Evolutionary conservation across 2,329 filamentous ascomycete species (phyloP).

Genomic region (Metarhizium guizhouense): DNA sequence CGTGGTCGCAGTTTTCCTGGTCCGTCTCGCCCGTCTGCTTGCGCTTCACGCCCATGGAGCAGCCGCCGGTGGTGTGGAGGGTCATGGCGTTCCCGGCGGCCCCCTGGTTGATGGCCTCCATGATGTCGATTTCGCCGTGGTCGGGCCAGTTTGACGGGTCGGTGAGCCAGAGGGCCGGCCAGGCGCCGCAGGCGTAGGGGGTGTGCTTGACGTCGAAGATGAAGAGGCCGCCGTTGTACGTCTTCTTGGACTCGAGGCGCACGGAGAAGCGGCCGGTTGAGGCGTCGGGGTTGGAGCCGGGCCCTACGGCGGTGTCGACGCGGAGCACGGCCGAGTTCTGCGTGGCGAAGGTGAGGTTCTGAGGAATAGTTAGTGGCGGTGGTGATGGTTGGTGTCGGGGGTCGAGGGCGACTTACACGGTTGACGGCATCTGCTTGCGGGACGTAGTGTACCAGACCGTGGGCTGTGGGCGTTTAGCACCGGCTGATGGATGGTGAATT

Average conservation of each 20-base stretch:
- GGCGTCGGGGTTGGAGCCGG: conserved; percentile 36
- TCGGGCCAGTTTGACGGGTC: conserved; percentile 53
- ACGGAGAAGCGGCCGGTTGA: conserved; percentile 54
- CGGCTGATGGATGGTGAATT: neutral
- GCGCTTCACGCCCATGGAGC: conserved; percentile 44
- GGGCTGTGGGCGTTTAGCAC: conserved; percentile 18
- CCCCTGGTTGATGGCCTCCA: conserved; percentile 49
- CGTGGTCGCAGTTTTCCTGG: conserved; percentile 40
- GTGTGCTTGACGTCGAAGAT: conserved; percentile 58
- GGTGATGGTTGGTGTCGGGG: neutral
- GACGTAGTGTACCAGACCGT: conserved; percentile 47
- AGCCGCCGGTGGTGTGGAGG: conserved; percentile 45
- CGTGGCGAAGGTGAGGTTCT: conserved; percentile 57
- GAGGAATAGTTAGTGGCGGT: neutral
- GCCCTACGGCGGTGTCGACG: conserved; percentile 52
- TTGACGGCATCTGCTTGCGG: conserved; percentile 29
- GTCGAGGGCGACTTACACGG: conserved; percentile 25
- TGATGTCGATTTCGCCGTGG: conserved; percentile 56
- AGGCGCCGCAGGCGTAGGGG: conserved; percentile 54
- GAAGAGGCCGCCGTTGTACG: conserved; percentile 56
- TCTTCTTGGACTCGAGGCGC: conserved; percentile 50
- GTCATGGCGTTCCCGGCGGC: conserved; percentile 48
- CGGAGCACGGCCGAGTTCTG: conserved; percentile 43
- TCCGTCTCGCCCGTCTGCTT: conserved; percentile 38
- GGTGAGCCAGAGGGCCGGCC: conserved; percentile 58